Evolutionary conservation across 345 rosid species (phyloP).

Genomic region (Litchi chinensis): DNA sequence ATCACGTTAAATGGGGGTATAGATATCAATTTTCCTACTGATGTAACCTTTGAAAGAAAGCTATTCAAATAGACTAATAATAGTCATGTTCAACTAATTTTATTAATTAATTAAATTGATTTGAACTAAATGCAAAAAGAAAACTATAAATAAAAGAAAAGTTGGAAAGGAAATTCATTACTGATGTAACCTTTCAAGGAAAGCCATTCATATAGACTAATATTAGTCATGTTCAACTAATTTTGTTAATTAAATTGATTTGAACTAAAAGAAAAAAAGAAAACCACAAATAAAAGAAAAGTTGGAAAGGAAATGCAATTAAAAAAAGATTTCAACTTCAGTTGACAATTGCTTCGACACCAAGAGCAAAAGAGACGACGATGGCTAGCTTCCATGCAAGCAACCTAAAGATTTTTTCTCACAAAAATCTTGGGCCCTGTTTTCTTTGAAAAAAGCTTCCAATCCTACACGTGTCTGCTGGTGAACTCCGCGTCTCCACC

Average conservation of each 20-base stretch:
- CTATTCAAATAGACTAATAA: no score
- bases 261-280: neutral
- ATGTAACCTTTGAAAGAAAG: no score
- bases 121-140: neutral
- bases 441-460: neutral
- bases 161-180: neutral
- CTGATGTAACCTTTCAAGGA: no score
- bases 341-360: neutral
- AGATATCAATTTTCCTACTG: no score
- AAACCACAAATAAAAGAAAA: no score
- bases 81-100: no score
- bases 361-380: neutral
- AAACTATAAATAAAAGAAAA: no score
- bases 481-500: neutral
- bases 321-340: neutral
- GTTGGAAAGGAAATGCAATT: neutral
- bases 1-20: no score
- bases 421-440: neutral
- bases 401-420: slow-evolving; percentile 6
- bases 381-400: neutral
- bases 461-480: neutral
- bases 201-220: no score
- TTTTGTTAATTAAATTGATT: no score
- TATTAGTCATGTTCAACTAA: no score
- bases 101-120: no score